Evolutionary conservation across 2,329 filamentous ascomycete species (phyloP).

Genomic region (Raffaelea albimanens): DNA sequence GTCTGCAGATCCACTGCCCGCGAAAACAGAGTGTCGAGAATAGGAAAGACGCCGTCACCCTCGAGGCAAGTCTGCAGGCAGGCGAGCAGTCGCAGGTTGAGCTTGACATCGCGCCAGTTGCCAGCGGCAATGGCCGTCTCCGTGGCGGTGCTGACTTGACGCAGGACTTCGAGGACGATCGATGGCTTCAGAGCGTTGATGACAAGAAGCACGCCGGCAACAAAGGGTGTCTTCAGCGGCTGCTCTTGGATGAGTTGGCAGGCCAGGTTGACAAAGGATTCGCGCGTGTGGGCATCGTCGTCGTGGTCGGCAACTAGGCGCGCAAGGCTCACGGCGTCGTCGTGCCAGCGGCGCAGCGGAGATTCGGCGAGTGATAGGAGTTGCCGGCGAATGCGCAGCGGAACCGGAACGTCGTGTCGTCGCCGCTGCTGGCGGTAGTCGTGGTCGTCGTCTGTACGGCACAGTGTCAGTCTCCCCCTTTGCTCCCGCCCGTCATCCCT

Average conservation of each 20-base stretch:
- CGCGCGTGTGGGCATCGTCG: slow-evolving; percentile 71
- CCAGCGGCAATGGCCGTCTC: slow-evolving; percentile 63
- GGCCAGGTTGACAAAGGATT: slow-evolving; percentile 62
- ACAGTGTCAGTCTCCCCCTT: slow-evolving; percentile 3
- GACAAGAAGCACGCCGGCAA: slow-evolving; percentile 73
- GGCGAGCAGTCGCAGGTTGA: slow-evolving; percentile 80
- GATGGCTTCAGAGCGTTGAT: slow-evolving; percentile 71
- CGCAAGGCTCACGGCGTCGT: slow-evolving; percentile 67
- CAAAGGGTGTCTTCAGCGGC: slow-evolving; percentile 94
- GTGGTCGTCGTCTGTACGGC: slow-evolving; percentile 55
- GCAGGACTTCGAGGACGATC: slow-evolving; percentile 61
- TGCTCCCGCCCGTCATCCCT: background rate
- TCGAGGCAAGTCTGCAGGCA: slow-evolving; percentile 73
- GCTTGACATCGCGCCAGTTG: slow-evolving; percentile 85
- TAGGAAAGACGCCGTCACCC: slow-evolving; percentile 73
- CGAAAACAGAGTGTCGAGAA: slow-evolving; percentile 83
- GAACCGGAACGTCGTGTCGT: slow-evolving; percentile 60
- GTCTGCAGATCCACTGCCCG: slow-evolving; percentile 91
- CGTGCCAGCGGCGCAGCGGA: slow-evolving; percentile 65
- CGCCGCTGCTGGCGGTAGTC: slow-evolving; percentile 65
- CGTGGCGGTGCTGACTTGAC: slow-evolving; percentile 47
- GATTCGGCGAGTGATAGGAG: slow-evolving; percentile 75
- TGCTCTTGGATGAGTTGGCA: slow-evolving; percentile 79
- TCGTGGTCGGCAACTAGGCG: slow-evolving; percentile 72
- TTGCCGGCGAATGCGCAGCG: slow-evolving; percentile 66